Percentiles rank a stretch among this genome's conserved stretches.
phyloP scores from a whole-genome alignment of 495 filamentous ascomycete species.

The Talaromyces trachyspermus region DNA sequence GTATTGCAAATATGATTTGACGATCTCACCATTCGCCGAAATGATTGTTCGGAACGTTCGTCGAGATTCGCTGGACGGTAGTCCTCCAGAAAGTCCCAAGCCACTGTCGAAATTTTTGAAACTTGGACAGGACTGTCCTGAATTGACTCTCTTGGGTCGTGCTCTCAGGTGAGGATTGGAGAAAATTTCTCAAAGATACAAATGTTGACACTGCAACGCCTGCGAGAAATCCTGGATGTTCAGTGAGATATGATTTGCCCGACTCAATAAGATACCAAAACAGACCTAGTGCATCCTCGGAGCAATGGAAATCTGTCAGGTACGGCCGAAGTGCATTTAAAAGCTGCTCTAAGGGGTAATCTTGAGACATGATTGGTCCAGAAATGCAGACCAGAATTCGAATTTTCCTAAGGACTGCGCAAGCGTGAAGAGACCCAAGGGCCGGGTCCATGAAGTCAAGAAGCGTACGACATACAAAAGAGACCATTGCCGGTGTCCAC shows the following conservation, averaged over 20 bases:
- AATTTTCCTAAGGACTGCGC: conserved; percentile 78
- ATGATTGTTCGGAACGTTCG: conserved; percentile 41
- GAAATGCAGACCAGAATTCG: conserved; percentile 73
- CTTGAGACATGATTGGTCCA: conserved; percentile 57
- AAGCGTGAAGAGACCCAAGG: conserved; percentile 77
- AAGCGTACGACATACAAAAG: conserved; percentile 68
- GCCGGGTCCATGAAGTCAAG: conserved; percentile 79
- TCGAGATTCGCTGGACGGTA: conserved; percentile 47
- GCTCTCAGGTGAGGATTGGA: conserved; percentile 57
- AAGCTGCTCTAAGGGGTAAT: conserved; percentile 89
- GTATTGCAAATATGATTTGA: conserved; percentile 49
- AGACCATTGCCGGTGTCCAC: conserved; percentile 71
- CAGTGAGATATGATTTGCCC: conserved; percentile 56
- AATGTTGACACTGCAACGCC: conserved; percentile 71
- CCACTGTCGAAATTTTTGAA: conserved; percentile 63
- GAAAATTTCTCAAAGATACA: conserved; percentile 64
- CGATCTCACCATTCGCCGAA: conserved; percentile 55
- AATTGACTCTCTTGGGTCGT: conserved; percentile 73
- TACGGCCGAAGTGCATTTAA: conserved; percentile 74
- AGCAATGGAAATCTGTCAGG: conserved; percentile 72
- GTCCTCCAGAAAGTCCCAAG: conserved; percentile 52
- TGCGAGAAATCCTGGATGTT: conserved; percentile 65
- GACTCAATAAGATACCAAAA: conserved; percentile 73
- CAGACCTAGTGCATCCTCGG: conserved; percentile 86
- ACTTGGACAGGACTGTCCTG: conserved; percentile 57